A percentile compares a stretch with the other conserved stretches of the same genome.
phyloP scores from a whole-genome alignment of 805 yeast species.

The Saturnispora diversa region DNA sequence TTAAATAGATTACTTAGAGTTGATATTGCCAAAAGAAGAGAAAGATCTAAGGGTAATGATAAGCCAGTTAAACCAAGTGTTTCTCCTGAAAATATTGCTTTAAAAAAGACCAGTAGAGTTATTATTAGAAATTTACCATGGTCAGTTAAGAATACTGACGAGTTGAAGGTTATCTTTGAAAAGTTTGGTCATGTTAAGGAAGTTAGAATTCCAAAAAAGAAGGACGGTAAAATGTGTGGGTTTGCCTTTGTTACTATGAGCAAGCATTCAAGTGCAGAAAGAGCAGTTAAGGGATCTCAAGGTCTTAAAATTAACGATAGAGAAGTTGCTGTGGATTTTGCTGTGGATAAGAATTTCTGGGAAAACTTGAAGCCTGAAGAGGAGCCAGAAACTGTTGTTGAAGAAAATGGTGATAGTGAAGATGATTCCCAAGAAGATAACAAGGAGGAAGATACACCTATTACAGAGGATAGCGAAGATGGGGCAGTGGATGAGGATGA shows the following conservation, averaged over 20 bases:
- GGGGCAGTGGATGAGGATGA: slow-evolving; percentile 28
- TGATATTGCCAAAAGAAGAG: slow-evolving; percentile 90
- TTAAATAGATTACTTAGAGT: slow-evolving; percentile 60
- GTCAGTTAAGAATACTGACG: slow-evolving; percentile 77
- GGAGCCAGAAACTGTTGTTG: slow-evolving; percentile 33
- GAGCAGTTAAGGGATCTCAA: slow-evolving; percentile 65
- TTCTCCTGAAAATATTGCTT: slow-evolving; percentile 18
- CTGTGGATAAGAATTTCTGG: slow-evolving; percentile 85
- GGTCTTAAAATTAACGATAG: slow-evolving; percentile 83
- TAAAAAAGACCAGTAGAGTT: slow-evolving; percentile 65
- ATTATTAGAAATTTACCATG: slow-evolving; percentile 92
- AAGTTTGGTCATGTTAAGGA: slow-evolving; percentile 83
- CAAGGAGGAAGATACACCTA: slow-evolving; percentile 24
- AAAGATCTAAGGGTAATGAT: slow-evolving; percentile 42
- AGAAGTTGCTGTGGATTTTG: slow-evolving; percentile 89
- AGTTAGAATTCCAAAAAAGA: slow-evolving; percentile 80
- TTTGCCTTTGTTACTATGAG: slow-evolving; percentile 93
- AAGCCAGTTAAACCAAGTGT: slow-evolving; percentile 20
- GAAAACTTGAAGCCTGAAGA: slow-evolving; percentile 43
- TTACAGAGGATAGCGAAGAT: slow-evolving; percentile 30
- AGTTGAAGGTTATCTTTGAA: slow-evolving; percentile 58
- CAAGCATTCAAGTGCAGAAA: slow-evolving; percentile 65
- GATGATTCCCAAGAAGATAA: slow-evolving; percentile 33
- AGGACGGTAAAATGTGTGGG: slow-evolving; percentile 85
- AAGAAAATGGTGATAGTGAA: slow-evolving; percentile 34